phyloP scores from a whole-genome alignment of 2,329 filamentous ascomycete species.

The Xylaria hypoxylon region DNA sequence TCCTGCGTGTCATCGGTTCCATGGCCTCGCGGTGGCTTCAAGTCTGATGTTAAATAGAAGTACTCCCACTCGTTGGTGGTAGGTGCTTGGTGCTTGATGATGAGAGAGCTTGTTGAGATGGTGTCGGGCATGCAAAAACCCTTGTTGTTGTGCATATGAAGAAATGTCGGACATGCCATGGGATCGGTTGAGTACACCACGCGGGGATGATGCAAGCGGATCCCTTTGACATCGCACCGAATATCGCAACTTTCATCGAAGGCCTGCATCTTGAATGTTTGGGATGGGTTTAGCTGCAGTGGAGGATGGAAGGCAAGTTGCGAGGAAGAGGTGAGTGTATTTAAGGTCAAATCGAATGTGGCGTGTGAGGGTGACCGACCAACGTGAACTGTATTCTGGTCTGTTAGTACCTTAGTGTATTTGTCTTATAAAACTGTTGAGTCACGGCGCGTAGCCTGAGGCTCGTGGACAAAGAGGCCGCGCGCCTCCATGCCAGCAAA shows the following conservation, averaged over 20 bases:
- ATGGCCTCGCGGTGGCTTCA: neutral
- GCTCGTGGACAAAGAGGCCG: slow-evolving; percentile 1
- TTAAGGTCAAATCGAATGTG: neutral
- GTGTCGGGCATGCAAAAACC: slow-evolving; percentile 17
- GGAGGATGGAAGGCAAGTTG: neutral
- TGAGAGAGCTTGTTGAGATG: slow-evolving; percentile 15
- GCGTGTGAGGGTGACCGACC: neutral
- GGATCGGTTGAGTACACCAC: slow-evolving; percentile 20
- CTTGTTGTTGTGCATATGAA: slow-evolving; percentile 14
- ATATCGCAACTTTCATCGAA: neutral
- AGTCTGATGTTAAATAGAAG: slow-evolving; percentile 15
- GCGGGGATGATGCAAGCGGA: neutral
- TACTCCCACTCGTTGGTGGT: slow-evolving; percentile 11
- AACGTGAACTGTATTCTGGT: neutral
- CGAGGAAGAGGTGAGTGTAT: neutral
- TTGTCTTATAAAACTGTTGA: neutral
- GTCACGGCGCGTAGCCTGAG: neutral
- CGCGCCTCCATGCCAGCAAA: neutral
- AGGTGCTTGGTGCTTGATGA: slow-evolving; percentile 7
- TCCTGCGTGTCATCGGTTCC: neutral
- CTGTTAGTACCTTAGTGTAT: neutral
- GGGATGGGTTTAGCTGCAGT: neutral
- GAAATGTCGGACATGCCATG: slow-evolving; percentile 18
- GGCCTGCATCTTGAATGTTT: slow-evolving; percentile 7
- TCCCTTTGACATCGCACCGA: neutral